These are phyloP conservation scores for Agrocybe pediades DNA, from an alignment of 768 basidiomycete species.

Conservation along the genomic window DNA sequence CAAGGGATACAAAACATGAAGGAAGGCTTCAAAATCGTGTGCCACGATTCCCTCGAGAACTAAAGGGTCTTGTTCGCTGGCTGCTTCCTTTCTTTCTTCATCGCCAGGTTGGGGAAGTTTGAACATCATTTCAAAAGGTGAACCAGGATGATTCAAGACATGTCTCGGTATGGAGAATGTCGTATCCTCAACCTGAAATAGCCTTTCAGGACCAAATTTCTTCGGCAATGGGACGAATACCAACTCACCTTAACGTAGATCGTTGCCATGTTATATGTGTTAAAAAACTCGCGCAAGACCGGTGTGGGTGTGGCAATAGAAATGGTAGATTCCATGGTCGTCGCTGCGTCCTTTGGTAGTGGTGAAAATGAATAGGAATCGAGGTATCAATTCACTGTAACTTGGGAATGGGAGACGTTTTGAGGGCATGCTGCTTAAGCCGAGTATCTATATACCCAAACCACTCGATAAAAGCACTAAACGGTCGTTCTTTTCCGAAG, in stretches of 20 bases:
- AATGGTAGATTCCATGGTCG: too few species aligned
- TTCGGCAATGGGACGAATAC: neutral
- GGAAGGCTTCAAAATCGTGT: neutral
- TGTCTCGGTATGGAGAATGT: neutral
- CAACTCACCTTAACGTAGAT: neutral
- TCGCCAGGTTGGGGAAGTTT: neutral
- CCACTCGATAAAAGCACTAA: too few species aligned
- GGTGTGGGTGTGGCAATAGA: too few species aligned
- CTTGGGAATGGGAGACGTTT: too few species aligned
- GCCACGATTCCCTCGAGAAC: neutral
- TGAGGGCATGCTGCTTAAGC: too few species aligned
- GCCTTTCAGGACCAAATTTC: neutral
- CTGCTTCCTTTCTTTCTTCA: neutral
- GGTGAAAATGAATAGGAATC: too few species aligned
- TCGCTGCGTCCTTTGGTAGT: too few species aligned
- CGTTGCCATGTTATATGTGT: neutral
- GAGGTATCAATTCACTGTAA: too few species aligned
- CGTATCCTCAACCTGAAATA: neutral
- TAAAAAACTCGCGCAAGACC: too few species aligned
- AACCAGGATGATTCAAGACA: neutral
- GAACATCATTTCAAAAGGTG: neutral
- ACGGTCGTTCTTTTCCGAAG: too few species aligned
- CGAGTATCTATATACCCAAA: too few species aligned
- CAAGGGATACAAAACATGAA: neutral
- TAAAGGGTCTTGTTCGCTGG: neutral